Conservation (phyloP, 305 asterid species). For the Solanum aculeatissimum region DNA sequence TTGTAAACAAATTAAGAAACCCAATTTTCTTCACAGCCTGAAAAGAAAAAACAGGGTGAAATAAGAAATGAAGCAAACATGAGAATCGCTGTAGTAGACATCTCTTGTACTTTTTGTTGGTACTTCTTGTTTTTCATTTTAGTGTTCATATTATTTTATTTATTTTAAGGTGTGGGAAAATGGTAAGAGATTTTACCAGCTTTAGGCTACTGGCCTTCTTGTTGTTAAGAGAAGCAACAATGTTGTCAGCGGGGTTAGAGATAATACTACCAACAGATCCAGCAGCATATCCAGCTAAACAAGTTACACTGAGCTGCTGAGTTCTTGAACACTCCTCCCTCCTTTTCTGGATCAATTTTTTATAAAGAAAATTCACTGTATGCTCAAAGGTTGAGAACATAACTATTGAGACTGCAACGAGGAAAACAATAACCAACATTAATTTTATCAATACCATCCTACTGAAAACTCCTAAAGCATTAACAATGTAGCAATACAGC, state of each 20-base stretch:
- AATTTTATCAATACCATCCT: background rate
- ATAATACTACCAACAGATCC: constrained; percentile 32
- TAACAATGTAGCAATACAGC: background rate
- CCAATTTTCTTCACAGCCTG: constrained; percentile 36
- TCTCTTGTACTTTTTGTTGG: background rate
- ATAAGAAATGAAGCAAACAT: background rate
- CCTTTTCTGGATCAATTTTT: constrained; percentile 16
- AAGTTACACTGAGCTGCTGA: constrained; percentile 38
- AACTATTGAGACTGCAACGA: constrained; percentile 32
- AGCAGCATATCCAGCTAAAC: constrained; percentile 43
- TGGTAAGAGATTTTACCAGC: constrained; percentile 9
- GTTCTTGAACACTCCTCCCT: constrained; percentile 29
- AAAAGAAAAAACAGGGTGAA: background rate
- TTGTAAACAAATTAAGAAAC: constrained; percentile 21
- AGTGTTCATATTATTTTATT: background rate
- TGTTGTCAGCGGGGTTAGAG: constrained; percentile 38
- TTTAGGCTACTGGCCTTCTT: constrained; percentile 14
- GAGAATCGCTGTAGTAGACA: background rate
- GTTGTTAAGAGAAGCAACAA: constrained; percentile 27
- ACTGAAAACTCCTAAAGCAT: background rate
- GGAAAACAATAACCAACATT: background rate
- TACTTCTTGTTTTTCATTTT: background rate
- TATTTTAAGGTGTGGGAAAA: background rate
- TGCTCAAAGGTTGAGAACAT: constrained; percentile 43
- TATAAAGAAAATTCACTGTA: constrained; percentile 25